phyloP scores from a whole-genome alignment of 371 early-diverging fungal genomes.

The Apophysomyces trapeziformis region DNA sequence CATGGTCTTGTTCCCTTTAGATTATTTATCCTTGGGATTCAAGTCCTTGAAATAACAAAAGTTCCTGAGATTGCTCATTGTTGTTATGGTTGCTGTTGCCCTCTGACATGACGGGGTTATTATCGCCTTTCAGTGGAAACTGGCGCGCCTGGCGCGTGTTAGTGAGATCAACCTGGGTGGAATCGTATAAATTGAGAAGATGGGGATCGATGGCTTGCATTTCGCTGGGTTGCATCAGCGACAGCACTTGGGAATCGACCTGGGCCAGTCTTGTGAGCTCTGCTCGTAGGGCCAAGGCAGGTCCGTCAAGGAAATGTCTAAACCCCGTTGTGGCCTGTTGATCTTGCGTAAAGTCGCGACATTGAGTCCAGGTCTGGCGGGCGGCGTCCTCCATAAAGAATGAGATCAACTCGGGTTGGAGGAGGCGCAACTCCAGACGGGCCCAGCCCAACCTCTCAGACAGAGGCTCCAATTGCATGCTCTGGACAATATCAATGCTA shows the following conservation, averaged over 20 bases:
- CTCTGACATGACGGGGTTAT: background rate
- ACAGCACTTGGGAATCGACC: slow-evolving; percentile 17
- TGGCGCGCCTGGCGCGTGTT: slow-evolving; percentile 1
- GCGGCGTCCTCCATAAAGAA: slow-evolving; percentile 64
- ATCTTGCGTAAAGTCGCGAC: slow-evolving; percentile 79
- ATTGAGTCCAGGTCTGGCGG: slow-evolving; percentile 60
- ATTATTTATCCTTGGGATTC: slow-evolving; percentile 13
- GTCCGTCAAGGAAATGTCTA: slow-evolving; percentile 45
- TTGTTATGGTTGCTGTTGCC: slow-evolving; percentile 13
- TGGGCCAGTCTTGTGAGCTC: slow-evolving; percentile 35
- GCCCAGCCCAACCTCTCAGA: slow-evolving; percentile 41
- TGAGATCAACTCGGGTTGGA: slow-evolving; percentile 38
- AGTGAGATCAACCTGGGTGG: background rate
- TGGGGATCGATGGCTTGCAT: slow-evolving; percentile 54
- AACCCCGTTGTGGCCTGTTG: slow-evolving; percentile 57
- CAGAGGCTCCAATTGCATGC: slow-evolving; percentile 52
- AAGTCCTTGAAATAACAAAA: slow-evolving; percentile 24
- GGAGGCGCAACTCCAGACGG: slow-evolving; percentile 32
- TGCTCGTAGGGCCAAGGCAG: slow-evolving; percentile 38
- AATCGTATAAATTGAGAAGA: slow-evolving; percentile 1
- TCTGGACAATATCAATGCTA: slow-evolving; percentile 54
- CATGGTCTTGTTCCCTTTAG: no score
- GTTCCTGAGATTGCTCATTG: slow-evolving; percentile 20
- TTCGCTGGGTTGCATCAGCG: slow-evolving; percentile 14
- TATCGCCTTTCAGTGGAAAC: background rate